Conservation (phyloP, 2,329 filamentous ascomycete genomes). For the Fusarium siculi region DNA sequence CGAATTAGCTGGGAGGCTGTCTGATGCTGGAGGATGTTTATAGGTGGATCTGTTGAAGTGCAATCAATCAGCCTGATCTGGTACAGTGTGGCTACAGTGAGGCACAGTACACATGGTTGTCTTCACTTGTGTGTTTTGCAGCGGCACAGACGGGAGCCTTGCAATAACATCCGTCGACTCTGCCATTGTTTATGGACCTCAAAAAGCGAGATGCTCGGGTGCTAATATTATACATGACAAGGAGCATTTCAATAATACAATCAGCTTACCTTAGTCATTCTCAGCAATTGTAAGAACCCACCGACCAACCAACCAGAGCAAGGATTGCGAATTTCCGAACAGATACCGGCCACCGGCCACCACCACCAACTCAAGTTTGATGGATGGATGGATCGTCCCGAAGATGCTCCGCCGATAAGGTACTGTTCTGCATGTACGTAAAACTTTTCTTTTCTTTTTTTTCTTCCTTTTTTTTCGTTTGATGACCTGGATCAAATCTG, state of each 20-base stretch:
- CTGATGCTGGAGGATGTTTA: slow-evolving; percentile 26
- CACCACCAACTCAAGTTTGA: background rate
- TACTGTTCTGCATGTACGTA: slow-evolving; percentile 23
- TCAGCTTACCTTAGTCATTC: slow-evolving; percentile 15
- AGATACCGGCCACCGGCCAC: slow-evolving; percentile 20
- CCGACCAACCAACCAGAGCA: background rate
- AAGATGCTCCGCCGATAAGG: slow-evolving; percentile 44
- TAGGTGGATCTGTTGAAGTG: slow-evolving; percentile 19
- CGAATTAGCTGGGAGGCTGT: slow-evolving; percentile 2
- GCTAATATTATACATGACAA: background rate
- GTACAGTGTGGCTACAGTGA: background rate
- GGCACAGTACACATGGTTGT: background rate
- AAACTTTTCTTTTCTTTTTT: slow-evolving; percentile 33
- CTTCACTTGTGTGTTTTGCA: background rate
- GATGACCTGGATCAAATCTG: slow-evolving; percentile 15
- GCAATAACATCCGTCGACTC: slow-evolving; percentile 17
- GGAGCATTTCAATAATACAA: background rate
- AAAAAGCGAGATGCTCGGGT: slow-evolving; percentile 1
- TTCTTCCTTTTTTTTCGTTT: slow-evolving; percentile 14
- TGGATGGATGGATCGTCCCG: slow-evolving; percentile 34
- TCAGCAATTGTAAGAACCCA: background rate
- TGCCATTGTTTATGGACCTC: slow-evolving; percentile 21
- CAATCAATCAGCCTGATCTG: slow-evolving; percentile 23
- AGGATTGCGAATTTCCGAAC: slow-evolving; percentile 31
- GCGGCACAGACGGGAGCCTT: slow-evolving; percentile 29